Evolutionary conservation across 495 filamentous ascomycete species (phyloP).

Genomic region (Penicillium flavigenum): DNA sequence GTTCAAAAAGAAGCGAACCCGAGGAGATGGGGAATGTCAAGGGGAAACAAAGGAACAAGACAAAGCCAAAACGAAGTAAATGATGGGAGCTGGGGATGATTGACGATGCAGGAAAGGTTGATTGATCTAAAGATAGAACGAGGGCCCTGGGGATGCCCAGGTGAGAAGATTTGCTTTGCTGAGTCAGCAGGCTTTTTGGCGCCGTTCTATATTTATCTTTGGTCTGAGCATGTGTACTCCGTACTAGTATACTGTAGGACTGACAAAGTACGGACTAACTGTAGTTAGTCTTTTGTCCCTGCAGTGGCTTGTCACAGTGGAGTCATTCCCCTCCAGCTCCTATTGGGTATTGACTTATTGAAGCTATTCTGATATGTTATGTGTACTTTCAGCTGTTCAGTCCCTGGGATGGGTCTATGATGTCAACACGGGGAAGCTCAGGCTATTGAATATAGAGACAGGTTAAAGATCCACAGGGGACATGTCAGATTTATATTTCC

Average conservation of each 20-base stretch:
- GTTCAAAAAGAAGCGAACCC: constrained; percentile 9
- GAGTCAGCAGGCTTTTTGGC: constrained; percentile 11
- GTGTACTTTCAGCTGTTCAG: neutral
- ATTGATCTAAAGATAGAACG: constrained; percentile 37
- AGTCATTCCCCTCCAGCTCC: neutral
- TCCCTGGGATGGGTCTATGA: constrained; percentile 5
- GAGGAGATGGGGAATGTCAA: constrained; percentile 9
- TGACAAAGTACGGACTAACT: neutral
- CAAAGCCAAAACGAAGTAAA: constrained; percentile 18
- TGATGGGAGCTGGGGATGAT: constrained; percentile 22
- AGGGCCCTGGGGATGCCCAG: neutral
- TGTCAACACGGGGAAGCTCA: constrained; percentile 8
- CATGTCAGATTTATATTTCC: neutral
- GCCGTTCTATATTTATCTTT: constrained; percentile 13
- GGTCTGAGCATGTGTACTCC: neutral
- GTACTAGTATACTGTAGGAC: too few relatives aligned
- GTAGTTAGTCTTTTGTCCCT: constrained; percentile 1
- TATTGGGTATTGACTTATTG: neutral
- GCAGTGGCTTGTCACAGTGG: constrained; percentile 14
- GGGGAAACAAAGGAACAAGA: neutral
- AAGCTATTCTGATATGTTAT: neutral
- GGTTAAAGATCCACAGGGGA: neutral
- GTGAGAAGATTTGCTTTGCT: constrained; percentile 9
- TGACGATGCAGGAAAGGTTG: constrained; percentile 36
- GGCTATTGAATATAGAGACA: neutral